These are phyloP conservation scores for Diversispora eburnea DNA, from an alignment of 192 early-diverging fungal species.

Conservation along the genomic window DNA sequence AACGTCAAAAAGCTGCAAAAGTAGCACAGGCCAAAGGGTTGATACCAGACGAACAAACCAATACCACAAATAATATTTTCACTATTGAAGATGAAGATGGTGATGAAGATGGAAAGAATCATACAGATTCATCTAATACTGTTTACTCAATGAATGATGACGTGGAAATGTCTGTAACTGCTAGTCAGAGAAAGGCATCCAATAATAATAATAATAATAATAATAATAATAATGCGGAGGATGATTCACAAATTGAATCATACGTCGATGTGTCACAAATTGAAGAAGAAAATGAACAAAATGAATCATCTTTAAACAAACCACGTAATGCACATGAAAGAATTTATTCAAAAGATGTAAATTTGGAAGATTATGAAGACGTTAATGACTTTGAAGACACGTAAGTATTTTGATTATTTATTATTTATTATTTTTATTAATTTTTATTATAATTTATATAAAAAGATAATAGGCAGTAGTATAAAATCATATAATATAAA, in stretches of 20 bases:
- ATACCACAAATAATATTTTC: not conserved
- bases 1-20: constrained; percentile 4
- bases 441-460: not conserved
- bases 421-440: not conserved
- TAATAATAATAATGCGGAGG: too few relatives aligned
- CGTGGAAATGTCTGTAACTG: constrained; percentile 14
- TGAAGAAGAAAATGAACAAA: too few relatives aligned
- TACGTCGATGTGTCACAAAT: not conserved
- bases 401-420: constrained; percentile 14
- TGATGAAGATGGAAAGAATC: constrained; percentile 12
- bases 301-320: constrained; percentile 10
- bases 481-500: not conserved
- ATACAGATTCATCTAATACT: constrained; percentile 3
- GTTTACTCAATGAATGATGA: not conserved
- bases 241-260: not conserved
- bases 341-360: not conserved
- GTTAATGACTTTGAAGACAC: not conserved
- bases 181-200: not conserved
- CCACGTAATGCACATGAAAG: constrained; percentile 22
- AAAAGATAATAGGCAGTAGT: not conserved
- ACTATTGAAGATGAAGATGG: constrained; percentile 11
- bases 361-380: constrained; percentile 11
- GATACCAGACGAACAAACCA: not conserved
- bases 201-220: not conserved
- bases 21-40: constrained; percentile 20